phyloP scores from a whole-genome alignment of 2,329 filamentous ascomycete genomes.

The Aspergillus transmontanensis region DNA sequence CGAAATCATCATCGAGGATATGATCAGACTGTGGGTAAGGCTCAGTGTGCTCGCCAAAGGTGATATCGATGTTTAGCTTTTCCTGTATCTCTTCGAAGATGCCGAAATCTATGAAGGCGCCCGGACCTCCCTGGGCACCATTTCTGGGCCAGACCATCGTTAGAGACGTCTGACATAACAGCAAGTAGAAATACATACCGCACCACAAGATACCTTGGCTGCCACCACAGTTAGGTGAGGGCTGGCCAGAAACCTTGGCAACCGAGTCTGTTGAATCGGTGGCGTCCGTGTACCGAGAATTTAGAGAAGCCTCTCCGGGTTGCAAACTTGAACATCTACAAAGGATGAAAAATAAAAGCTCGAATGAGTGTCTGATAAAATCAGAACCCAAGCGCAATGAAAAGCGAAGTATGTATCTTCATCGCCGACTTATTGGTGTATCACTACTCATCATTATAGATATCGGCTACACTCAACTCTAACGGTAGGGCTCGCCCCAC shows the following conservation, averaged over 20 bases:
- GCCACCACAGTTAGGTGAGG: too few relatives aligned
- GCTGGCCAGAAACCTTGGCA: too few relatives aligned
- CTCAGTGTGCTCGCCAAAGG: neutral
- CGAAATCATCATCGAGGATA: neutral
- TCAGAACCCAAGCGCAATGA: neutral
- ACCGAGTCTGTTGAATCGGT: too few relatives aligned
- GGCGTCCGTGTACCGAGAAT: too few relatives aligned
- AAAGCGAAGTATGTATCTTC: neutral
- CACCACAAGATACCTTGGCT: neutral
- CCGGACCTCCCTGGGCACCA: neutral
- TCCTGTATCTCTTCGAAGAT: neutral
- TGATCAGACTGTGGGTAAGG: neutral
- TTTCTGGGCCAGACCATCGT: neutral
- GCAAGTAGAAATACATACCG: neutral
- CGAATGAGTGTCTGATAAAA: too few relatives aligned
- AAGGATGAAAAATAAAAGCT: too few relatives aligned
- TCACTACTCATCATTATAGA: too few relatives aligned
- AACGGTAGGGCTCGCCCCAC: neutral
- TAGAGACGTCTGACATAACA: neutral
- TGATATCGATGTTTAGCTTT: neutral
- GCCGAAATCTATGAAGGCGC: neutral
- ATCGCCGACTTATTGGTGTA: neutral
- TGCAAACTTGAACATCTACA: too few relatives aligned
- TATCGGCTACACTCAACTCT: neutral
- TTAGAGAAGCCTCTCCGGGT: too few relatives aligned